Base-by-base conservation (phyloP, 106 monocot species). In the Chionographis japonica region DNA sequence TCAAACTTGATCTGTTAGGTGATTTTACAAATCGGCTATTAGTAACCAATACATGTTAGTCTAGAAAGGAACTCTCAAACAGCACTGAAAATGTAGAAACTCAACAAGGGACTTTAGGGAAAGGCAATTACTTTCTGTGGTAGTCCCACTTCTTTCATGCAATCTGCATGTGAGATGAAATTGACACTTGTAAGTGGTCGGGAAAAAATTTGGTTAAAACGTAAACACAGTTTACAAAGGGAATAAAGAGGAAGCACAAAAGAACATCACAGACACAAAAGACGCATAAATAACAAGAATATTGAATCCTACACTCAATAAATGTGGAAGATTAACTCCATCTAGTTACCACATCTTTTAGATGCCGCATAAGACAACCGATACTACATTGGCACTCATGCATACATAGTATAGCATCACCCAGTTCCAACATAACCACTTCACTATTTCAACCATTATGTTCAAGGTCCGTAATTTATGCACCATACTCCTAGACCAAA, bases 61-160 rank as follows among this genome's bases (percentile, higher is more conserved):
- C n/a, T n/a, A n/a, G 40, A 7, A 37, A 60, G 52, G 14, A 55
- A 38, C 51, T 58, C 19, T 52, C 38, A 38, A 58, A 75, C 50
- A 42, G 38, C 2, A 76, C 55, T 10, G 0, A 38, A 40, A 52
- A 4, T 52, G 12, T 4, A 41, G n/a, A 10, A 67, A 43, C 3
- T 56, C 4, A 66, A 61, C 1, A 20, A 35, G 63, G 8, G 50
- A 50, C n/a, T 13, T 11, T 16, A 53, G 54, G 63, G 72, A 57
- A 50, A 78, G 17, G 38, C 37, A 71, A 68, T 80, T 83, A 90
- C 90, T 77, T 79, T 80, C 3, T 86, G 90, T 37, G 62, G 74
- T 62, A 71, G 20, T 14, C 54, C 77, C 15, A 50, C 56, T 37
- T 74, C 73, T 27, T 83, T 71, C 71, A 77, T 69, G 74, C 67